phyloP scores from a whole-genome alignment of 108 stramenopile species.

The Nannochloropsis gaditana region DNA sequence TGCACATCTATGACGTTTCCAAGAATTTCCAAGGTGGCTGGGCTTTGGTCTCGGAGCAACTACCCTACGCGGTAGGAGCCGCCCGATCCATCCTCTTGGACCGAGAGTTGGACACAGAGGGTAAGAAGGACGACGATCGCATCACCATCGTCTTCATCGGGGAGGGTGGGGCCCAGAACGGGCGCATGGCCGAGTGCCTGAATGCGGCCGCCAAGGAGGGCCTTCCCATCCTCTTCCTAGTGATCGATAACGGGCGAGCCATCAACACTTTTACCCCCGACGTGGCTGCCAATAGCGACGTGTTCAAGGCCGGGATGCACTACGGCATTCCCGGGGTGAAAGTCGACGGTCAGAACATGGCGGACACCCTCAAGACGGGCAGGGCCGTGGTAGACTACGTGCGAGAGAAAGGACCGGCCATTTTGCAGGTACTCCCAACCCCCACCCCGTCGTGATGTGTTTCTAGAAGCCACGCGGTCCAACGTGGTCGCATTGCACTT shows the following conservation, averaged over 20 bases:
- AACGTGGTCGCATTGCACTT: neutral
- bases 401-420: constrained; percentile 83
- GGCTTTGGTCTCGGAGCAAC: constrained; percentile 91
- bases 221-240: constrained; percentile 79
- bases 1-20: constrained; percentile 93
- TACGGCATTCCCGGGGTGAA: constrained; percentile 89
- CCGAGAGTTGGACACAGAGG: constrained; percentile 67
- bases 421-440: constrained; percentile 70
- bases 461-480: no score
- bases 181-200: constrained; percentile 87
- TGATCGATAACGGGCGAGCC: constrained; percentile 96
- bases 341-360: constrained; percentile 81
- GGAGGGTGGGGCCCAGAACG: constrained; percentile 92
- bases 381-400: constrained; percentile 93
- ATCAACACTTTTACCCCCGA: constrained; percentile 97
- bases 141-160: constrained; percentile 89
- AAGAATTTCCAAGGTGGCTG: constrained; percentile 77
- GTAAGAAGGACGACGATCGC: constrained; percentile 76
- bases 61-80: constrained; percentile 92
- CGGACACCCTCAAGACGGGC: constrained; percentile 86
- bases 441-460: no score
- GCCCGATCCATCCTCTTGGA: constrained; percentile 87
- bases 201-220: constrained; percentile 94
- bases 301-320: constrained; percentile 85
- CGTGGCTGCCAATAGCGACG: constrained; percentile 81